phyloP scores from a whole-genome alignment of 2,329 filamentous ascomycete genomes.

The Zasmidium cellare region DNA sequence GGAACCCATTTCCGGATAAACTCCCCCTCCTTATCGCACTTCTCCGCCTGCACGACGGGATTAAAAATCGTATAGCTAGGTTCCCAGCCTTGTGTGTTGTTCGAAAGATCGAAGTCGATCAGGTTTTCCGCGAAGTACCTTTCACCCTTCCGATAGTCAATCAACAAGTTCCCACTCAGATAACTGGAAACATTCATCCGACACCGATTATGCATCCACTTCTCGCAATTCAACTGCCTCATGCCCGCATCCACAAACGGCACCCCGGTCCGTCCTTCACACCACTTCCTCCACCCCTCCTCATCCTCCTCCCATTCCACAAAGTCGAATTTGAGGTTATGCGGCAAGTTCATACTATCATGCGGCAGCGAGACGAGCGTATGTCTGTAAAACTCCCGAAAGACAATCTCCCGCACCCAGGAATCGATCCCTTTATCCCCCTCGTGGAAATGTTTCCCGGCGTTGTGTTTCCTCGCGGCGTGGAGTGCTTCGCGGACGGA shows the following conservation, averaged over 20 bases:
- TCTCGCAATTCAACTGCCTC: conserved; percentile 50
- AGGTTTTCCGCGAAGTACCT: conserved; percentile 54
- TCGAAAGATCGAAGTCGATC: conserved; percentile 49
- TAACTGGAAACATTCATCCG: conserved; percentile 54
- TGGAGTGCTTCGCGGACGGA: conserved; percentile 48
- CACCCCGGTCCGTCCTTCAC: conserved; percentile 47
- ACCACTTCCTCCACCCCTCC: conserved; percentile 52
- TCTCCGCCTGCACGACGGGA: conserved; percentile 76
- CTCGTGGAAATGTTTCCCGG: conserved; percentile 45
- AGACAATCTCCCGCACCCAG: conserved; percentile 55
- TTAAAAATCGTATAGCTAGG: conserved; percentile 53
- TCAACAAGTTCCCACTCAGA: conserved; percentile 49
- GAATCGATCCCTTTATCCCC: conserved; percentile 37
- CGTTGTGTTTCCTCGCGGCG: conserved; percentile 43
- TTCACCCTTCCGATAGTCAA: conserved; percentile 53
- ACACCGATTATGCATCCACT: conserved; percentile 54
- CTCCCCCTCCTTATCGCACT: conserved; percentile 72
- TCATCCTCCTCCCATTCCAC: conserved; percentile 54
- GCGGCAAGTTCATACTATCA: conserved; percentile 51
- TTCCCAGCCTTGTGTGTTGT: conserved; percentile 56
- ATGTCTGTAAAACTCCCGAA: conserved; percentile 53
- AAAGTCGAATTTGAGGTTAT: conserved; percentile 54
- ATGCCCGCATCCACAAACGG: conserved; percentile 55
- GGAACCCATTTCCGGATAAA: conserved; percentile 84
- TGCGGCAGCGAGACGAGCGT: conserved; percentile 49